Base-by-base conservation (phyloP, 2,329 filamentous ascomycete genomes). In the Chaetomium globosum region DNA sequence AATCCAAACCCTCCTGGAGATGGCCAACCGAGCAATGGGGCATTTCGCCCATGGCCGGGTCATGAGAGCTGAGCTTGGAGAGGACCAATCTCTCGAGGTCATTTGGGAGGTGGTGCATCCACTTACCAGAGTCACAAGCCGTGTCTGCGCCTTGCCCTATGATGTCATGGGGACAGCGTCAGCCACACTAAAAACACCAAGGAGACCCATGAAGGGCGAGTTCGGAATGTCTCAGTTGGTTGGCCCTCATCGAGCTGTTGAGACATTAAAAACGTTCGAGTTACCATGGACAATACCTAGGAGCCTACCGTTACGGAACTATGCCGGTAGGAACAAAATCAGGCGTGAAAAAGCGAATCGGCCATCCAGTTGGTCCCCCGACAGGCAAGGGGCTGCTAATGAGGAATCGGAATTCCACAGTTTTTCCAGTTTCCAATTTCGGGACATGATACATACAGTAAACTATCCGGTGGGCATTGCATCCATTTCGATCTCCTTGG, bases 101-200 rank as follows among this genome's bases (percentile, higher is more conserved):
- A 19, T 43, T 43, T 43, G 39, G 39, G 16, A 43, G 16, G 19
- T 16, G 13, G 39, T 43, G 39, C 39, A 36, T 36, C 33, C 33
- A 43, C 39, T 19, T 16, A 7, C 2, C 16, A 7, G 39, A 57
- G 55, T 46, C 55, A 57, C 55, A 57, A 28, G 55, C 28, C 39
- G 55, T 36, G 16, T 26, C 55, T 19, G 49, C 23, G 21, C 23
- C 23, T n/a, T 57, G 48, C 46, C 28, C 46, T 33, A 59, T 59
- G 57, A 59, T 36, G 46, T 59, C 57, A 59, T 59, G 46, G 48
- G 57, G 46, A 26, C n/a, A 26, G 46, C 28, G n/a, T n/a, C 46
- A 59, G 57, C 57, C 46, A 52, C 57, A 52, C 33, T 23, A 1
- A 12, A 36, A 23, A 16, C 48, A 51, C 48, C 21, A 51, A 26